Base-by-base conservation (phyloP, 805 yeast species). In the Ascoidea tarda region DNA sequence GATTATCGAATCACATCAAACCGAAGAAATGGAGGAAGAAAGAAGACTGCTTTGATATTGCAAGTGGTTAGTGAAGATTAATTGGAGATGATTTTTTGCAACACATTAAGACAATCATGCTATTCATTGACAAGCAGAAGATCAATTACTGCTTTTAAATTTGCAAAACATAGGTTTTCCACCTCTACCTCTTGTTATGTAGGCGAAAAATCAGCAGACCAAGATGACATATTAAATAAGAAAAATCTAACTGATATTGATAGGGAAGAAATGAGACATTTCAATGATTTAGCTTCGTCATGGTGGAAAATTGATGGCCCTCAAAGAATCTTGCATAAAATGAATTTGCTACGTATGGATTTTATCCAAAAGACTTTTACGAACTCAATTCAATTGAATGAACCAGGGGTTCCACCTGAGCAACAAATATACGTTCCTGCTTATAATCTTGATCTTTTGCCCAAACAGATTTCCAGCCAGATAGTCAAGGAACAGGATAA, bases 261-360 rank as follows among this genome's bases (percentile, higher is more conserved):
- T 33, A 69, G 68, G 6, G 79, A 81, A 5, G 98, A 91, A 63
- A 72, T 82, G 65, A 67, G 75, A 6, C 98, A 93, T 66, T 93
- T 93, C 67, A 81, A 86, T 59, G 78, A 82, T 42, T 72, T 93
- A 48, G 99, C 99, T 1, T 73, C 84, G n/a, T 68, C 87, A n/a
- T 93, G 99, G 99, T 93, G 99, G 99, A 96, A 93, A 60, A 81
- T 86, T 12, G 69, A 81, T 57, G 99, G 99, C 0, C 84, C 97
- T 1, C 98, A 93, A 64, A 71, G 99, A 46, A 87, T 93, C 52
- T 74, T 93, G 47, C 98, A 93, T 68, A 86, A 89, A 68, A 91
- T 93, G 99, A 93, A 93, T 64, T 71, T 87, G 50, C 72, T 87
- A 51, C 71, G 99, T 57, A 76, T 91, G 84, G 96, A 89, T 64